These are phyloP conservation scores for Teratosphaeria gauchensis DNA, from an alignment of 2,329 filamentous ascomycete genomes.

Conservation along the genomic window DNA sequence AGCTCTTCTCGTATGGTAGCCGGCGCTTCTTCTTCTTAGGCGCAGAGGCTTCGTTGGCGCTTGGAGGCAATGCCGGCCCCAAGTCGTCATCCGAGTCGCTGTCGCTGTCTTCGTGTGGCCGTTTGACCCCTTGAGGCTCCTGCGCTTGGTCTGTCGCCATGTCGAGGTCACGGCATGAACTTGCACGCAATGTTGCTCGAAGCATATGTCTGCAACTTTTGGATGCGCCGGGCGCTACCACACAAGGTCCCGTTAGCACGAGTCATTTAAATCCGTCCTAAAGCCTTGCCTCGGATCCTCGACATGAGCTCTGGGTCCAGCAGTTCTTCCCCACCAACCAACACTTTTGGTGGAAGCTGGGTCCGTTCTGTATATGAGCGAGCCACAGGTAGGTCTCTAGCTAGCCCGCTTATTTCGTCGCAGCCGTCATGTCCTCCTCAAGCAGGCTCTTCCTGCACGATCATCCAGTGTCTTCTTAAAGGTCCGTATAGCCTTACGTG, in stretches of 20 bases:
- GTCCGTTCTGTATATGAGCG: not conserved
- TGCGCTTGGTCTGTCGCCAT: conserved; percentile 11
- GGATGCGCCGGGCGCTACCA: conserved; percentile 4
- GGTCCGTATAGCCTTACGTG: conserved; percentile 27
- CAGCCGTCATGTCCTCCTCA: conserved; percentile 1
- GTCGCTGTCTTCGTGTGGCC: conserved; percentile 42
- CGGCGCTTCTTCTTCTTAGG: conserved; percentile 83
- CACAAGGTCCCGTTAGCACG: not conserved
- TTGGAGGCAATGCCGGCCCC: conserved; percentile 79
- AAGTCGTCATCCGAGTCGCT: conserved; percentile 67
- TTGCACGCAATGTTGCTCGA: not conserved
- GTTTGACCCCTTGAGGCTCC: conserved; percentile 18
- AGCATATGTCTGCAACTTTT: not conserved
- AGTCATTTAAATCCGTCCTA: not conserved
- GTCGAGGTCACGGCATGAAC: not conserved
- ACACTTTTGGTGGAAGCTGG: no score
- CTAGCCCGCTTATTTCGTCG: not conserved
- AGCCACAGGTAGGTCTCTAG: not conserved
- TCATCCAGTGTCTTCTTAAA: conserved; percentile 28
- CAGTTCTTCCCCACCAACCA: no score
- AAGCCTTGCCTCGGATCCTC: not conserved
- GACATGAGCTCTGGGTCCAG: not conserved
- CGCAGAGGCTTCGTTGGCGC: conserved; percentile 40
- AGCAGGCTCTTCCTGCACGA: conserved; percentile 18
- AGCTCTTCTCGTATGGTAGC: conserved; percentile 90